These are phyloP conservation scores for Lachancea meyersii DNA, from an alignment of 805 yeast genomes.

Conservation along the genomic window DNA sequence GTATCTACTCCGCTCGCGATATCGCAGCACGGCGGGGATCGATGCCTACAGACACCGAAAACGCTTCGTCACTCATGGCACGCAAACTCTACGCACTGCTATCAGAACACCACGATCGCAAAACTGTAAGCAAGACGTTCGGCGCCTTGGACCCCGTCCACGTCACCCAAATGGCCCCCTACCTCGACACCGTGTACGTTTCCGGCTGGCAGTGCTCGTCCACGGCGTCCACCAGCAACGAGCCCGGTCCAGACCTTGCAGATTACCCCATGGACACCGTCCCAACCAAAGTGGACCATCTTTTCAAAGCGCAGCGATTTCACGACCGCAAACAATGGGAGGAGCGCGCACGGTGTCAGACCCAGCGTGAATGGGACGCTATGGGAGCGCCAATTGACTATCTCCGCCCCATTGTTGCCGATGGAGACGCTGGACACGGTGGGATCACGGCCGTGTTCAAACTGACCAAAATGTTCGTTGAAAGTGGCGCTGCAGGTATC, in stretches of 20 bases:
- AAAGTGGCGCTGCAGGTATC: constrained; percentile 98
- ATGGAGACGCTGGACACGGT: constrained; percentile 99
- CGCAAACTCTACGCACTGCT: constrained; percentile 71
- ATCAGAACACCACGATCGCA: constrained; percentile 53
- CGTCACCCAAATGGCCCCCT: constrained; percentile 94
- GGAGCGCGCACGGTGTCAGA: constrained; percentile 53
- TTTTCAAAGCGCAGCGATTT: constrained; percentile 93
- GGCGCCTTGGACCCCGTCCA: constrained; percentile 97
- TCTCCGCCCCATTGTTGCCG: constrained; percentile 91
- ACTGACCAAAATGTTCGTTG: constrained; percentile 91
- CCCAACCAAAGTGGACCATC: constrained; percentile 95
- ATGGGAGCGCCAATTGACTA: constrained; percentile 75
- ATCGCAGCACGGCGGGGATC: constrained; percentile 86
- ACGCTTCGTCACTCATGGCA: constrained; percentile 75
- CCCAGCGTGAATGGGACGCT: constrained; percentile 59
- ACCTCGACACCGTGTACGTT: constrained; percentile 85
- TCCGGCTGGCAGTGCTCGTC: constrained; percentile 99
- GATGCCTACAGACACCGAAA: constrained; percentile 56
- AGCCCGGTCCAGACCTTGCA: constrained; percentile 97
- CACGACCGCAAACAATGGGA: constrained; percentile 96
- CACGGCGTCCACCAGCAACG: constrained; percentile 94
- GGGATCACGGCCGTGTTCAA: constrained; percentile 95
- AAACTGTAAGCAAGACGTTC: constrained; percentile 68
- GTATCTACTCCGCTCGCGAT: constrained; percentile 83
- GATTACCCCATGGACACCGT: constrained; percentile 99